These are phyloP conservation scores for Kodamaea kakaduensis DNA, from an alignment of 805 yeast genomes.

Conservation along the genomic window DNA sequence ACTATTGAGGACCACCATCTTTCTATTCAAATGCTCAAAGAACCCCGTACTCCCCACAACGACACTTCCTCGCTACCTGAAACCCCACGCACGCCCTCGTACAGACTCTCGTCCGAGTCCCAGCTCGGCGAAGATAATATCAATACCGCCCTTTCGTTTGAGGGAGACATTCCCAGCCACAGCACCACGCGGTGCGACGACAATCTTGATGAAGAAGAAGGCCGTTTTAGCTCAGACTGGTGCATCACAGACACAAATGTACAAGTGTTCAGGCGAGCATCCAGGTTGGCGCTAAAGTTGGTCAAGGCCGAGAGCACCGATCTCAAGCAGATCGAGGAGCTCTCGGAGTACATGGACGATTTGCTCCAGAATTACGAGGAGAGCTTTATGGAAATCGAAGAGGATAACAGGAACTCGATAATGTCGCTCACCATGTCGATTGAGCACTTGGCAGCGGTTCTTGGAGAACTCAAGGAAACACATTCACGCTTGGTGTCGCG, in stretches of 20 bases:
- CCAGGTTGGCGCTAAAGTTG: constrained; percentile 6
- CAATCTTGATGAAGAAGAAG: constrained; percentile 7
- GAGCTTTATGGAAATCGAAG: neutral
- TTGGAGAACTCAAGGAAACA: constrained; percentile 5
- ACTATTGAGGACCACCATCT: no score
- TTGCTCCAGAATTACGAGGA: constrained; percentile 6
- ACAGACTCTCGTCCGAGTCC: no score
- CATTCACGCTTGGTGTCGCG: constrained; percentile 2
- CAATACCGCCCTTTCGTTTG: constrained; percentile 10
- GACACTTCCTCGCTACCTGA: no score
- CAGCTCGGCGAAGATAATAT: no score
- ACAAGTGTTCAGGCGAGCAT: constrained; percentile 14
- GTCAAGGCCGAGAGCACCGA: no score
- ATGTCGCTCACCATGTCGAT: constrained; percentile 4
- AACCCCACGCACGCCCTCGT: neutral
- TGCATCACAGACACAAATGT: constrained; percentile 14
- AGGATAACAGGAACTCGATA: neutral
- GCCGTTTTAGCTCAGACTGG: constrained; percentile 9
- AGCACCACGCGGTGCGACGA: constrained; percentile 15
- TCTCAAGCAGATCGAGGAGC: constrained; percentile 2
- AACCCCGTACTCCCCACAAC: no score
- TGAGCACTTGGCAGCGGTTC: constrained; percentile 4
- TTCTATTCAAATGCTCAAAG: no score
- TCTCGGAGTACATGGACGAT: neutral
- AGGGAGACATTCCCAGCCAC: constrained; percentile 15